Conservation (phyloP, 164 flowering plant species). For the Vitis labrusca region DNA sequence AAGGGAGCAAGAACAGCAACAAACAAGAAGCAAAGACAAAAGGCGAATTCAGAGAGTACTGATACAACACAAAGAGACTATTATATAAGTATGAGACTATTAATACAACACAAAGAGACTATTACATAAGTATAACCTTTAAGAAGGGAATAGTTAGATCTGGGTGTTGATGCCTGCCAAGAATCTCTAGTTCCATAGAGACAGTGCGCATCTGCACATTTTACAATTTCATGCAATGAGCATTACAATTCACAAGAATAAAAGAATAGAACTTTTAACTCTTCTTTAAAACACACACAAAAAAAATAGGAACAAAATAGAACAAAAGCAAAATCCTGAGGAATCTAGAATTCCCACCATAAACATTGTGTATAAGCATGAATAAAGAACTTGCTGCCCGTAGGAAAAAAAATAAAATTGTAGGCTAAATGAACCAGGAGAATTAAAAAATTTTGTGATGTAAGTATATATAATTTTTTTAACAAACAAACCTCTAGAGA, state of each 20-base stretch:
- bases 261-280: too few relatives aligned
- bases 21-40: not conserved
- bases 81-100: conserved; percentile 12
- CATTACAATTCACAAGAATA: not conserved
- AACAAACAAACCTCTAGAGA: too few relatives aligned
- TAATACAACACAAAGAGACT: conserved; percentile 2
- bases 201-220: conserved; percentile 73
- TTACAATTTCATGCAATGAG: not conserved
- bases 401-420: too few relatives aligned
- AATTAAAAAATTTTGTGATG: not conserved
- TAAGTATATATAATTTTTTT: too few relatives aligned
- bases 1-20: not conserved
- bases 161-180: conserved; percentile 91
- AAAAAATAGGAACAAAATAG: not conserved
- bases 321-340: not conserved
- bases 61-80: not conserved
- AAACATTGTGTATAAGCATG: not conserved
- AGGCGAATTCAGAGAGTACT: not conserved
- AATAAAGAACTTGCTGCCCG: not conserved
- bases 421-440: not conserved
- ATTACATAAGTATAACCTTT: conserved; percentile 48
- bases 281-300: not conserved
- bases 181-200: conserved; percentile 84
- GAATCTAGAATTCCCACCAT: not conserved
- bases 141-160: conserved; percentile 73